Evolutionary conservation across 176 grass and related monocot species (phyloP).

Genomic region (Thinopyrum elongatum): DNA sequence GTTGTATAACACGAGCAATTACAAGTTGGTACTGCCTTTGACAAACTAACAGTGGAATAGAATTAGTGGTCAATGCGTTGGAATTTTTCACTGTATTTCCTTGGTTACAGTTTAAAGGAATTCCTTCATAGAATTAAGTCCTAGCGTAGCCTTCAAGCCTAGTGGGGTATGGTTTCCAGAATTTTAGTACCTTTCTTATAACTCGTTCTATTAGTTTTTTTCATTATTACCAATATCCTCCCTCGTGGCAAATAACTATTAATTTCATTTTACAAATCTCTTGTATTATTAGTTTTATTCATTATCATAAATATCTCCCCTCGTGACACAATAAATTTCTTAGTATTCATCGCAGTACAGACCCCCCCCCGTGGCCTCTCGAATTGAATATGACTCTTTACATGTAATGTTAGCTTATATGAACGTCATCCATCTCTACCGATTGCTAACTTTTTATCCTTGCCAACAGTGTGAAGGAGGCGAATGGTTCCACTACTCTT

Average conservation of each 20-base stretch:
- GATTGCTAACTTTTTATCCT: slow-evolving; percentile 29
- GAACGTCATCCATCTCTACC: not conserved
- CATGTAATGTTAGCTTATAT: not conserved
- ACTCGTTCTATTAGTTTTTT: not conserved
- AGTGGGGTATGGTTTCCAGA: not conserved
- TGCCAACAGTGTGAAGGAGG: slow-evolving; percentile 89
- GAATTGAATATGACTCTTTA: not conserved
- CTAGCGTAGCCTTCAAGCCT: not conserved
- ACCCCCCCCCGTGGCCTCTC: not conserved
- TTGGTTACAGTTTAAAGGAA: not conserved
- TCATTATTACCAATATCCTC: not conserved
- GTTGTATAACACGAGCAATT: not conserved
- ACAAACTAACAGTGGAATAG: not conserved
- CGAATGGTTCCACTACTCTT: slow-evolving; percentile 98
- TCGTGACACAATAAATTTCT: not conserved
- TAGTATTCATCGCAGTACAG: not conserved
- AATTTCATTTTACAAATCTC: not conserved
- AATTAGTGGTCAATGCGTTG: not conserved
- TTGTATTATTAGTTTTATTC: not conserved
- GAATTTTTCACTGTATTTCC: not conserved
- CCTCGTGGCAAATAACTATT: not conserved
- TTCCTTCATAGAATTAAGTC: not conserved
- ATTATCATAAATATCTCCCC: not conserved
- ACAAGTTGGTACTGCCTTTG: slow-evolving; percentile 3
- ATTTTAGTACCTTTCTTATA: not conserved